Evolutionary conservation across 495 filamentous ascomycete genomes (phyloP).

Genomic region (Annulohypoxylon bovei): DNA sequence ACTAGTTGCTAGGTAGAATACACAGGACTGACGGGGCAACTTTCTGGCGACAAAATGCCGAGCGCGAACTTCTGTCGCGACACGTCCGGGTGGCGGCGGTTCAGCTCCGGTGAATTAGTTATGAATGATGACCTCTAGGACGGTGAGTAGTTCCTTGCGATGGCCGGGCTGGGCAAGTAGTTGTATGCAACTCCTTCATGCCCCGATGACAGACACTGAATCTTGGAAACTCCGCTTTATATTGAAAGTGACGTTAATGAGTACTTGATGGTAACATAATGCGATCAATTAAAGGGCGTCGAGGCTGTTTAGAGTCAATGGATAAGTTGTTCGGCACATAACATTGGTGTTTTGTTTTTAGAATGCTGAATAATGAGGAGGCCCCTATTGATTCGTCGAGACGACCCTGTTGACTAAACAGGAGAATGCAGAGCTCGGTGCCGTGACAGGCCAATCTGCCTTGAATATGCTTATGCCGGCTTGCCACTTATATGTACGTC

Average conservation of each 20-base stretch:
- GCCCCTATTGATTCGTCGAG: slow-evolving; percentile 24
- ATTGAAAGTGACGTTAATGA: slow-evolving; percentile 25
- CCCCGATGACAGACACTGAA: slow-evolving; percentile 16
- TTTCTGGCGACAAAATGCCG: background rate
- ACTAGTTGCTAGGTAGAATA: background rate
- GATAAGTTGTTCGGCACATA: slow-evolving; percentile 20
- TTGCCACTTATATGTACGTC: slow-evolving; percentile 17
- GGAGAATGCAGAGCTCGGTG: slow-evolving; percentile 19
- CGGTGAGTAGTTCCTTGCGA: slow-evolving; percentile 6
- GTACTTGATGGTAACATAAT: slow-evolving; percentile 23
- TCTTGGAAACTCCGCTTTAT: slow-evolving; percentile 27
- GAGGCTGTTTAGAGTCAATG: slow-evolving; percentile 14
- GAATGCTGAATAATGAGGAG: slow-evolving; percentile 36
- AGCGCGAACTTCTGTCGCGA: background rate
- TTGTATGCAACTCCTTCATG: slow-evolving; percentile 29
- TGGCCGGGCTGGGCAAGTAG: slow-evolving; percentile 28
- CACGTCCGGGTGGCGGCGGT: slow-evolving; percentile 2
- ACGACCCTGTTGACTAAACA: slow-evolving; percentile 31
- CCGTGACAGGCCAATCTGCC: background rate
- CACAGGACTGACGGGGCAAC: background rate
- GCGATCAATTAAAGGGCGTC: slow-evolving; percentile 30
- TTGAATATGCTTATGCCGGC: slow-evolving; percentile 17
- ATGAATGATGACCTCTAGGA: slow-evolving; percentile 11
- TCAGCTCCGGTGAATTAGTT: background rate
- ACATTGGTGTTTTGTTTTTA: slow-evolving; percentile 42